These are phyloP conservation scores for Hibiscus tridactylites DNA, from an alignment of 345 rosid genomes.

Conservation along the genomic window DNA sequence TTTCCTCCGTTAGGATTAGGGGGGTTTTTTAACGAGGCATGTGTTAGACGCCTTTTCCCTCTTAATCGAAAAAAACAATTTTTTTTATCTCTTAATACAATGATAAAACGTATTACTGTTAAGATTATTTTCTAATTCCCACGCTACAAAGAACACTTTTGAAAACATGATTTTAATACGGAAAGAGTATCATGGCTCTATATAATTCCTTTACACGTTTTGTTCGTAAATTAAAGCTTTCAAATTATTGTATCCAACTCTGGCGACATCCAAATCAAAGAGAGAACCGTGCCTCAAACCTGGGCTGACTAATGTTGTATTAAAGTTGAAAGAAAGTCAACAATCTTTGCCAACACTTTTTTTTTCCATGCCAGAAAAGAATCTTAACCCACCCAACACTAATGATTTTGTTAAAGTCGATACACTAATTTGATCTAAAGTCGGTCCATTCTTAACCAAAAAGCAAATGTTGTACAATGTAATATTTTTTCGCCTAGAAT, in stretches of 20 bases:
- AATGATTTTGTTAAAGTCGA: constrained; percentile 7
- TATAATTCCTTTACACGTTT: no score
- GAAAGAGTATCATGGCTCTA: no score
- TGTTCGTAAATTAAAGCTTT: no score
- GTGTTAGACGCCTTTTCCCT: no score
- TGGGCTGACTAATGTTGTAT: neutral
- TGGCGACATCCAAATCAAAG: neutral
- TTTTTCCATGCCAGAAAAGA: neutral
- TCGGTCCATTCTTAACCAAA: neutral
- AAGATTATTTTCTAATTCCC: no score
- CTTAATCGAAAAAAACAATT: no score
- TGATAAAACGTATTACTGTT: no score
- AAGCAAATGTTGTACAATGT: neutral
- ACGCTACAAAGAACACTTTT: no score
- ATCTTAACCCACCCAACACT: neutral
- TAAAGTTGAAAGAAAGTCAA: constrained; percentile 1
- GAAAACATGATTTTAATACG: no score
- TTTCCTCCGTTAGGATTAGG: no score
- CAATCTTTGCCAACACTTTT: neutral
- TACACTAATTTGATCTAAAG: constrained; percentile 8
- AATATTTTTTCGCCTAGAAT: neutral
- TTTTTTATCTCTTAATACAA: no score
- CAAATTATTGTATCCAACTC: neutral
- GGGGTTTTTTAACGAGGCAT: no score
- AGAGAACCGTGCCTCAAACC: neutral